Evolutionary conservation across 208 protist species (phyloP).

Genomic region (Leishmania gerbilli): DNA sequence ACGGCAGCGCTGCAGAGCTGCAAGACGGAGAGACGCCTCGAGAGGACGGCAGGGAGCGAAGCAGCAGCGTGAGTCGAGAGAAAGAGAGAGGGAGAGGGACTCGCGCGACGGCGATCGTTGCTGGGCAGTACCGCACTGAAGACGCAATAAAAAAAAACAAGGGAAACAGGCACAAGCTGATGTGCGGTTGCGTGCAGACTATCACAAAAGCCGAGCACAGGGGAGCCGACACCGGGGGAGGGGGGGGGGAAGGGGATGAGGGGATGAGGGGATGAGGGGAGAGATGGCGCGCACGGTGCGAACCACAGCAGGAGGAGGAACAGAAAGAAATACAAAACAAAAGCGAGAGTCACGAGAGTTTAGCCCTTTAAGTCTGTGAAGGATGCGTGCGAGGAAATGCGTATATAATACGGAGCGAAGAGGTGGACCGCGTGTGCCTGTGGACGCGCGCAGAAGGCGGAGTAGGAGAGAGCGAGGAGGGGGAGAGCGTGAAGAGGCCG

Average conservation of each 20-base stretch:
- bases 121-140: not conserved
- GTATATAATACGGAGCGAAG: not conserved
- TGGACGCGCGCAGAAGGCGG: not conserved
- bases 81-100: not conserved
- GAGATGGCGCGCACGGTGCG: not conserved
- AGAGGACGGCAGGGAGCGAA: not conserved
- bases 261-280: not conserved
- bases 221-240: not conserved
- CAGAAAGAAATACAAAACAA: not conserved
- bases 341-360: not conserved
- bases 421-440: not conserved
- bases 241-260: not conserved
- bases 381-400: not conserved
- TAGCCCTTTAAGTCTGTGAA: not conserved
- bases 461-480: not conserved
- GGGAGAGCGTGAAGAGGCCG: not conserved
- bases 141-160: not conserved
- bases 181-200: not conserved
- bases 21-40: not conserved
- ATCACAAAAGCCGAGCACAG: not conserved
- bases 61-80: not conserved
- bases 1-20: not conserved
- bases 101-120: not conserved
- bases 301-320: constrained; percentile 3
- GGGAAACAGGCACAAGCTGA: not conserved